Percentiles rank a stretch among this genome's conserved stretches.
Conservation (phyloP, 805 yeast species). For the Yamadazyma paraphyllophila region DNA sequence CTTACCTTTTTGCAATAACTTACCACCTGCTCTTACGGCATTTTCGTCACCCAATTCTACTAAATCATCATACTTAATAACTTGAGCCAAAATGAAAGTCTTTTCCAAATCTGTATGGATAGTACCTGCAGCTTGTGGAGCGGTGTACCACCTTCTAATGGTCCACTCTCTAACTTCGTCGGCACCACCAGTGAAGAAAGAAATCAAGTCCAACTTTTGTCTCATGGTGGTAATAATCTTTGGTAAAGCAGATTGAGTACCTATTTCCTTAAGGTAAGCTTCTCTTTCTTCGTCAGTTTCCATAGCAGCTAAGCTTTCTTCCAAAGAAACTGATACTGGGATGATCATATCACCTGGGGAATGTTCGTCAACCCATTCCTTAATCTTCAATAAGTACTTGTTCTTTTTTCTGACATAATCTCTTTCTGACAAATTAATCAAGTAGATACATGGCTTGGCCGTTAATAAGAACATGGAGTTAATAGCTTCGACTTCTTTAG, state of each 20-base stretch:
- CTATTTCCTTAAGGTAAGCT: conserved; percentile 70
- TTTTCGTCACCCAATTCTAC: conserved; percentile 73
- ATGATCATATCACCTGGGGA: conserved; percentile 86
- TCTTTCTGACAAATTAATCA: conserved; percentile 84
- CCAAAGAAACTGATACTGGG: conserved; percentile 89
- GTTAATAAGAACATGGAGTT: conserved; percentile 85
- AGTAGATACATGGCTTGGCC: conserved; percentile 92
- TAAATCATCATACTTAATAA: conserved; percentile 81
- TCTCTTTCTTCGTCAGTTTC: conserved; percentile 78
- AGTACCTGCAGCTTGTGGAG: conserved; percentile 99
- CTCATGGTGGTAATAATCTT: conserved; percentile 86
- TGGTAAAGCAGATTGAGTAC: conserved; percentile 80
- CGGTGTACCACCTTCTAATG: conserved; percentile 83
- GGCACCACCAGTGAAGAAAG: conserved; percentile 95
- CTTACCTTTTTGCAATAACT: conserved; percentile 88
- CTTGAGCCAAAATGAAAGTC: conserved; percentile 92
- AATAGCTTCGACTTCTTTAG: conserved; percentile 87
- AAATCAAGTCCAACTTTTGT: conserved; percentile 77
- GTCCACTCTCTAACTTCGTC: conserved; percentile 99
- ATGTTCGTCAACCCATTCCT: conserved; percentile 84
- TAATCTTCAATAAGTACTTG: conserved; percentile 76
- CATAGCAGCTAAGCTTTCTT: conserved; percentile 88
- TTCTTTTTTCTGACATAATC: conserved; percentile 88
- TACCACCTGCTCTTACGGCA: conserved; percentile 83
- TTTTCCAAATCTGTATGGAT: conserved; percentile 94